Evolutionary conservation across 805 yeast species (phyloP).

Genomic region (Metschnikowia bowlesiae): DNA sequence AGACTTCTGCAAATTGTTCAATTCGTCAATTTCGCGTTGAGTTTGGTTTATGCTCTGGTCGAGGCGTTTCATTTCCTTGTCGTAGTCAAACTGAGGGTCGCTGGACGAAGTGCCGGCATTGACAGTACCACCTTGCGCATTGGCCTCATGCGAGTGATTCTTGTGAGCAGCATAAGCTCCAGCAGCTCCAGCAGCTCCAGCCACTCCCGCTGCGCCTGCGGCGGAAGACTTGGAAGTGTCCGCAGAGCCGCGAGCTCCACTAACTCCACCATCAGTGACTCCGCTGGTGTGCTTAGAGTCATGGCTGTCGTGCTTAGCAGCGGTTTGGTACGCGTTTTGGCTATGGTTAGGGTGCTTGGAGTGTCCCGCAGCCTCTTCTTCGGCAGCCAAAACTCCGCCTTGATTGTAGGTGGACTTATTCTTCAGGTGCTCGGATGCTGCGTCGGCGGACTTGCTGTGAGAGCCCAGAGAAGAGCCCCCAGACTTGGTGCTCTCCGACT

Average conservation of each 20-base stretch:
- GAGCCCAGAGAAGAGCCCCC: slow-evolving; percentile 7
- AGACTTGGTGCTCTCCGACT: slow-evolving; percentile 1
- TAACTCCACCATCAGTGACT: no score
- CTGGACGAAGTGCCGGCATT: slow-evolving; percentile 13
- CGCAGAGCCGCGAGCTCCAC: background rate
- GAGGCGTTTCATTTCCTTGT: slow-evolving; percentile 20
- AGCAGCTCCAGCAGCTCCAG: background rate
- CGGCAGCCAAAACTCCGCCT: slow-evolving; percentile 23
- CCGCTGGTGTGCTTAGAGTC: background rate
- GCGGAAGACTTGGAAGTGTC: background rate
- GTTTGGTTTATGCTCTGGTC: slow-evolving; percentile 24
- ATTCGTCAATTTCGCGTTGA: slow-evolving; percentile 21
- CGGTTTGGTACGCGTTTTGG: background rate
- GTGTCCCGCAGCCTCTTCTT: slow-evolving; percentile 11
- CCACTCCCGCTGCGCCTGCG: background rate
- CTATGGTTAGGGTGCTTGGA: background rate
- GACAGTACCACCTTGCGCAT: background rate
- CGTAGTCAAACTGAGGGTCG: slow-evolving; percentile 19
- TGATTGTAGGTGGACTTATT: slow-evolving; percentile 33
- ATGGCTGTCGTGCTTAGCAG: background rate
- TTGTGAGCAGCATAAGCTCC: slow-evolving; percentile 7
- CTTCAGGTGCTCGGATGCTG: slow-evolving; percentile 21
- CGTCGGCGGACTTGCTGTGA: slow-evolving; percentile 12
- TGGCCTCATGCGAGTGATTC: background rate
- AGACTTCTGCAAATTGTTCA: slow-evolving; percentile 2